Evolutionary conservation across 371 early-diverging fungal genomes (phyloP).

Genomic region (Haplosporangium sp.): DNA sequence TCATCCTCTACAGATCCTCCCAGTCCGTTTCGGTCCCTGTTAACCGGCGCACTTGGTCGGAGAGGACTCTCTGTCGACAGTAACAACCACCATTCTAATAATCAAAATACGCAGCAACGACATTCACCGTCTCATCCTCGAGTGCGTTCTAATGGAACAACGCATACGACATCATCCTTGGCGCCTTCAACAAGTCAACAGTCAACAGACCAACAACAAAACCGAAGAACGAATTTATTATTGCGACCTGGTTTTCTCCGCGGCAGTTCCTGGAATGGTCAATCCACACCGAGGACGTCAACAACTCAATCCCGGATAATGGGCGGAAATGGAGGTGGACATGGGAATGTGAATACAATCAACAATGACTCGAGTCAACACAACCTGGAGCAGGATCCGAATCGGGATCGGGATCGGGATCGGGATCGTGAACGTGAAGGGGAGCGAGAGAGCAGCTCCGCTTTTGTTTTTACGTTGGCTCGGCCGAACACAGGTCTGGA

Average conservation of each 20-base stretch:
- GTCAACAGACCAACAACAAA: not conserved
- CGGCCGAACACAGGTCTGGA: constrained; percentile 10
- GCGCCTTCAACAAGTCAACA: not conserved
- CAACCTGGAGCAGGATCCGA: too few relatives aligned
- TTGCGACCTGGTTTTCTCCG: constrained; percentile 1
- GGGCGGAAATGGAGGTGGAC: not conserved
- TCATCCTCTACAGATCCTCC: too few relatives aligned
- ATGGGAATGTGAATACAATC: not conserved
- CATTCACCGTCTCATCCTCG: too few relatives aligned
- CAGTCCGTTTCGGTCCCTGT: too few relatives aligned
- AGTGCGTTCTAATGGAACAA: too few relatives aligned
- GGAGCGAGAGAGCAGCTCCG: not conserved
- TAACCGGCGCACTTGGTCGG: too few relatives aligned
- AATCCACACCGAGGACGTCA: not conserved
- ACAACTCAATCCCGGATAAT: not conserved
- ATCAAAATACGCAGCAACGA: too few relatives aligned
- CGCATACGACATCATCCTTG: too few relatives aligned
- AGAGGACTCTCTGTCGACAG: too few relatives aligned
- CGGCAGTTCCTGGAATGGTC: constrained; percentile 11
- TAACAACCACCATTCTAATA: too few relatives aligned
- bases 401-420: too few relatives aligned
- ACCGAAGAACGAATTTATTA: not conserved
- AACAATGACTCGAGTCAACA: too few relatives aligned
- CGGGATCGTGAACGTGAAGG: not conserved
- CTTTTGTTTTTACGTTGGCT: constrained; percentile 3